These are phyloP conservation scores for Monosporascus sp. DNA, from an alignment of 2,329 filamentous ascomycete genomes.

Conservation along the genomic window DNA sequence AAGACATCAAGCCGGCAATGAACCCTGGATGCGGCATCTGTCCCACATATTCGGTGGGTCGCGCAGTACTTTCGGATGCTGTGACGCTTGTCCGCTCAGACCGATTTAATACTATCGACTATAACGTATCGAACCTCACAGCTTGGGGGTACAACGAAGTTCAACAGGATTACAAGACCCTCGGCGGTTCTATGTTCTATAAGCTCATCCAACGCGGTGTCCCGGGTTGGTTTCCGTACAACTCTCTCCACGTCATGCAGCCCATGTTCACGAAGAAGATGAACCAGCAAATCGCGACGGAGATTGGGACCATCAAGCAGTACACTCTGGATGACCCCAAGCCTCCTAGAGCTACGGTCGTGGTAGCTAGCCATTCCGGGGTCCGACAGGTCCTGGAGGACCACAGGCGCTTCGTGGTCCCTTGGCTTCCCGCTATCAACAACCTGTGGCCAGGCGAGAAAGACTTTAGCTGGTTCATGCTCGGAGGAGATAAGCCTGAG, in stretches of 20 bases:
- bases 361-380: constrained; percentile 17
- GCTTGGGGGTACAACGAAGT: constrained; percentile 40
- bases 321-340: constrained; percentile 31
- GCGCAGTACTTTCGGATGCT: constrained; percentile 55
- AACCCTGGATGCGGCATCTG: constrained; percentile 48
- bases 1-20: constrained; percentile 48
- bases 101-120: constrained; percentile 52
- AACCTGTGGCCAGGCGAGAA: constrained; percentile 31
- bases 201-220: constrained; percentile 41
- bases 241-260: constrained; percentile 40
- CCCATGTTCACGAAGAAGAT: constrained; percentile 40
- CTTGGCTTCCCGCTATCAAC: constrained; percentile 29
- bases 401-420: constrained; percentile 27
- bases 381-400: constrained; percentile 29
- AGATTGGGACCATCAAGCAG: constrained; percentile 31
- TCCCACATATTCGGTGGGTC: constrained; percentile 47
- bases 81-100: constrained; percentile 54
- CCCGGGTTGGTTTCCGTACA: constrained; percentile 37
- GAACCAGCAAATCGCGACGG: constrained; percentile 33
- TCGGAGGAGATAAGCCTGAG: constrained; percentile 28
- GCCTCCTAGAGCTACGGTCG: constrained; percentile 25
- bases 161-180: constrained; percentile 29
- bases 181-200: constrained; percentile 39
- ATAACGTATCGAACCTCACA: constrained; percentile 33
- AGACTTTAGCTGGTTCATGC: constrained; percentile 34